Conservation (phyloP, 2,329 filamentous ascomycete species). For the Hypoxylon sp. region DNA sequence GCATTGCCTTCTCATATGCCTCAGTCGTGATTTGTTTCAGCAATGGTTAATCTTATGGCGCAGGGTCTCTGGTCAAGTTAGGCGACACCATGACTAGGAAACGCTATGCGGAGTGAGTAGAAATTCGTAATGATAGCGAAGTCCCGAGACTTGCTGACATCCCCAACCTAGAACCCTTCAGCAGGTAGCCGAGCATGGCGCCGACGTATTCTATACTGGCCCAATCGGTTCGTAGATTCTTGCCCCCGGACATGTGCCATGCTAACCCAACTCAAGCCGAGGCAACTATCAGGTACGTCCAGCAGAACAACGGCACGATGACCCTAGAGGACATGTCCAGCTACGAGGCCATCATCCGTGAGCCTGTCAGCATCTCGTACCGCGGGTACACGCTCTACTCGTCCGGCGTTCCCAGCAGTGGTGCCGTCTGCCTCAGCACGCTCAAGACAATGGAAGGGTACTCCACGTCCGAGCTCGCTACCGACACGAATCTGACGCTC, state of each 20-base stretch:
- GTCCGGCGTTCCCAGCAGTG: slow-evolving; percentile 82
- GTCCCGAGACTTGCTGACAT: slow-evolving; percentile 19
- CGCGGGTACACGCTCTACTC: slow-evolving; percentile 79
- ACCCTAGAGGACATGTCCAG: slow-evolving; percentile 58
- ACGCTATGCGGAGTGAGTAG: slow-evolving; percentile 74
- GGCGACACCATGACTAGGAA: slow-evolving; percentile 86
- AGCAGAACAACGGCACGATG: slow-evolving; percentile 84
- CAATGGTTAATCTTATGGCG: slow-evolving; percentile 11
- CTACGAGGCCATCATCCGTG: slow-evolving; percentile 78
- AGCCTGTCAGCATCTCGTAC: slow-evolving; percentile 75
- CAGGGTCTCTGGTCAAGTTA: slow-evolving; percentile 74
- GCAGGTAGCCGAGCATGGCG: slow-evolving; percentile 79
- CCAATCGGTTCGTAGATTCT: slow-evolving; percentile 65
- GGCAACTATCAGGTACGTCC: slow-evolving; percentile 78
- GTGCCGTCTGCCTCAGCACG: slow-evolving; percentile 79
- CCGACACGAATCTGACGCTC: slow-evolving; percentile 75
- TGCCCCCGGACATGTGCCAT: slow-evolving; percentile 31
- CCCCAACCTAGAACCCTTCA: slow-evolving; percentile 72
- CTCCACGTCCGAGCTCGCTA: slow-evolving; percentile 64
- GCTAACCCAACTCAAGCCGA: slow-evolving; percentile 67
- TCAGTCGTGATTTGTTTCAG: not conserved
- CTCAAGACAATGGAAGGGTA: slow-evolving; percentile 90
- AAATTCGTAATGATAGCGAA: slow-evolving; percentile 51
- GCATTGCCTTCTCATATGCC: not conserved
- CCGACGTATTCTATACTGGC: slow-evolving; percentile 81